These are phyloP conservation scores for Dictyostelium firmibasis DNA, from an alignment of 78 protist species.

Conservation along the genomic window DNA sequence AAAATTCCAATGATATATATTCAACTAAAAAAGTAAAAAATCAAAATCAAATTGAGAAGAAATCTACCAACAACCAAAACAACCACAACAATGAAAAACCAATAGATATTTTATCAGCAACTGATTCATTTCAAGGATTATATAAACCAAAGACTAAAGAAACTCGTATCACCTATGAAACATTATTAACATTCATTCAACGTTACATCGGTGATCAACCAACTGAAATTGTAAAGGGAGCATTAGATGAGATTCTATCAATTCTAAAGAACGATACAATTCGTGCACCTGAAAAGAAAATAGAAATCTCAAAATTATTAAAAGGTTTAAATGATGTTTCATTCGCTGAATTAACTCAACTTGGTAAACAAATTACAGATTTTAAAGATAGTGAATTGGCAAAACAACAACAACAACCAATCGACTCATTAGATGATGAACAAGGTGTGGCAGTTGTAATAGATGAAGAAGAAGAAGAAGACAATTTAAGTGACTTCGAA, in stretches of 20 bases:
- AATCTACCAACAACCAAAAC: too few species aligned
- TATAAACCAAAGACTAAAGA: constrained; percentile 89
- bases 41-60: background rate
- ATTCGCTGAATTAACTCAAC: constrained; percentile 72
- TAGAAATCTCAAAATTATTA: constrained; percentile 54
- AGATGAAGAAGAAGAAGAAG: constrained; percentile 81
- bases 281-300: constrained; percentile 68
- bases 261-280: constrained; percentile 85
- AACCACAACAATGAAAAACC: background rate
- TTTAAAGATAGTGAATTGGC: background rate
- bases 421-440: constrained; percentile 83
- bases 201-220: constrained; percentile 86
- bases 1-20: background rate
- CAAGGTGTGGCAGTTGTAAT: constrained; percentile 90
- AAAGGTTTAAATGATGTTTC: constrained; percentile 35
- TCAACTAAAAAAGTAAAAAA: constrained; percentile 36
- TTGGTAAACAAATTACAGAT: constrained; percentile 87
- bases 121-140: constrained; percentile 71
- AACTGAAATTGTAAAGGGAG: constrained; percentile 88
- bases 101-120: constrained; percentile 43
- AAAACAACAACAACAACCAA: background rate
- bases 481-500: constrained; percentile 8
- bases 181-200: constrained; percentile 67
- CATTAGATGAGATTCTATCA: constrained; percentile 94
- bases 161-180: constrained; percentile 84